These are phyloP conservation scores for Scheffersomyces lignicola DNA, from an alignment of 1,139 yeast genomes.

Conservation along the genomic window DNA sequence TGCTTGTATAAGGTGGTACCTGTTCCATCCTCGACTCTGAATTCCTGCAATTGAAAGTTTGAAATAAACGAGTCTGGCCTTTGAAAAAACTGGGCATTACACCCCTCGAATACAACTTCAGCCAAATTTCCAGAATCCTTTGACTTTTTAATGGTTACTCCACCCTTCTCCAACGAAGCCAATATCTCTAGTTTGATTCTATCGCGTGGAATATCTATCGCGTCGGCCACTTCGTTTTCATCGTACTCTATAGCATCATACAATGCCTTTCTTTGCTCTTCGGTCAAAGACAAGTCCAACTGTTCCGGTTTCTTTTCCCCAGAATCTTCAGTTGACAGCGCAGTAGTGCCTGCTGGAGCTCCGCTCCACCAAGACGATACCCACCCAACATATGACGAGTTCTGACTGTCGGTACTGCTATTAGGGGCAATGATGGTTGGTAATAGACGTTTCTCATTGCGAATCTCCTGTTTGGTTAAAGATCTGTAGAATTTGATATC, in stretches of 20 bases:
- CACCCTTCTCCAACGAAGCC: conserved; percentile 74
- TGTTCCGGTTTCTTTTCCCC: conserved; percentile 16
- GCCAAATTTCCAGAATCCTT: conserved; percentile 54
- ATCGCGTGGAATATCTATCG: conserved; percentile 72
- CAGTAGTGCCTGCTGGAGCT: conserved; percentile 10
- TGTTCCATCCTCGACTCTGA: conserved; percentile 87
- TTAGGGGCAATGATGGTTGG: not conserved
- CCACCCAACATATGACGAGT: conserved; percentile 44
- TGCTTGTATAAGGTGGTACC: conserved; percentile 73
- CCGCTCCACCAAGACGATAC: conserved; percentile 62
- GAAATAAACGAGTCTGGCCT: conserved; percentile 78
- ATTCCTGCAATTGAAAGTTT: conserved; percentile 73
- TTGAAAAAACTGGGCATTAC: conserved; percentile 70
- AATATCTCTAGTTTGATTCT: conserved; percentile 65
- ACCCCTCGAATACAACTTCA: conserved; percentile 79
- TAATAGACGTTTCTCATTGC: conserved; percentile 45
- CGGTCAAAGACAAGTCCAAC: conserved; percentile 45
- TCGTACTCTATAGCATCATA: conserved; percentile 94
- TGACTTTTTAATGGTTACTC: conserved; percentile 57
- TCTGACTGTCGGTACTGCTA: not conserved
- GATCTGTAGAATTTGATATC: conserved; percentile 86
- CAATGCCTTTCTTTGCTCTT: conserved; percentile 76
- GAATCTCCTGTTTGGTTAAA: conserved; percentile 65
- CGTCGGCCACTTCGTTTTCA: conserved; percentile 55
- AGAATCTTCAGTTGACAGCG: conserved; percentile 8